These are phyloP conservation scores for Russula abietina DNA, from an alignment of 768 basidiomycete species.

Conservation along the genomic window DNA sequence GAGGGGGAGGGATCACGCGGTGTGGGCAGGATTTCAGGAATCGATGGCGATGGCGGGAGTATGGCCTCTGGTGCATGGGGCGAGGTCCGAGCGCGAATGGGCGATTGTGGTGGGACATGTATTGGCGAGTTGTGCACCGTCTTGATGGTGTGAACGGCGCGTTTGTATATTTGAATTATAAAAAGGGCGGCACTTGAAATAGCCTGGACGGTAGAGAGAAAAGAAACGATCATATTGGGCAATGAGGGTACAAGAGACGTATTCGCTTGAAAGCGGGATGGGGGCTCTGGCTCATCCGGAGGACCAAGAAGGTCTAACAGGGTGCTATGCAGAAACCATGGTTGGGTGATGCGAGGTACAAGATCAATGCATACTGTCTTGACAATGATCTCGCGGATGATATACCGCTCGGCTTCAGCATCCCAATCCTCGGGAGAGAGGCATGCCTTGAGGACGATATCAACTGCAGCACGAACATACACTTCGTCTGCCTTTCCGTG, in stretches of 20 bases:
- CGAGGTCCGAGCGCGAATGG: neutral
- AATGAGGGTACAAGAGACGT: constrained; percentile 31
- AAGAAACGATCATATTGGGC: constrained; percentile 54
- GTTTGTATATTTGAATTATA: constrained; percentile 63
- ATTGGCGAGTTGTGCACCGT: constrained; percentile 42
- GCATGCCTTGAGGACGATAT: constrained; percentile 65
- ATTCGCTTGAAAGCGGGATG: constrained; percentile 29
- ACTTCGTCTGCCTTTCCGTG: constrained; percentile 65
- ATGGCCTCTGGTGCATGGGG: neutral
- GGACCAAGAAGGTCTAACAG: constrained; percentile 62
- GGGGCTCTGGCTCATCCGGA: constrained; percentile 22
- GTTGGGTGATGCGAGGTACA: constrained; percentile 63
- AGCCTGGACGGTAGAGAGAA: constrained; percentile 69
- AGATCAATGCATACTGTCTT: constrained; percentile 56
- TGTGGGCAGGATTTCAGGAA: neutral
- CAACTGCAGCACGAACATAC: constrained; percentile 75
- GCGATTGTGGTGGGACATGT: constrained; percentile 1
- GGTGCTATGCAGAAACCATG: constrained; percentile 82
- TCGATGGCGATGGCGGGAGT: neutral
- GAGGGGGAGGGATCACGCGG: constrained; percentile 11
- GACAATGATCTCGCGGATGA: constrained; percentile 78
- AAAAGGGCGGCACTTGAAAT: constrained; percentile 64
- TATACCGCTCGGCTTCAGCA: constrained; percentile 71
- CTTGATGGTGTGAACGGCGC: constrained; percentile 56
- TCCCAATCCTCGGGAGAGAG: constrained; percentile 76